phyloP scores from a whole-genome alignment of 768 basidiomycete species.

The Panaeolus papilionaceus region DNA sequence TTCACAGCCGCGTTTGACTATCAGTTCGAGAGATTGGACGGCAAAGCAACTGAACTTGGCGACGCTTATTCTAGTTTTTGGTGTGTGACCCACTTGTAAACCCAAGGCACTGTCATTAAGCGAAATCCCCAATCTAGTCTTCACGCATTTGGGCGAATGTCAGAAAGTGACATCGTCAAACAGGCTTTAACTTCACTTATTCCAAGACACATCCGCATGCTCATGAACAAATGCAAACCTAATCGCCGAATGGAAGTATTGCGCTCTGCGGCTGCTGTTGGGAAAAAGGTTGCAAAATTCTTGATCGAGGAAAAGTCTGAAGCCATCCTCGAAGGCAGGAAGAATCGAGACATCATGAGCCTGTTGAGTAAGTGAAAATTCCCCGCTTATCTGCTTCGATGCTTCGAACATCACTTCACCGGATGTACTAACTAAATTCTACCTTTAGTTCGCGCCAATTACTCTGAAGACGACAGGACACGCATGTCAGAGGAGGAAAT shows the following conservation, averaged over 20 bases:
- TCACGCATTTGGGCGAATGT: conserved; percentile 38
- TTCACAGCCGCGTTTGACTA: conserved; percentile 55
- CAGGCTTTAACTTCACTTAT: conserved; percentile 37
- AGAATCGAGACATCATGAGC: conserved; percentile 46
- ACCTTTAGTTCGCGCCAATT: conserved; percentile 55
- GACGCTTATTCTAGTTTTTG: conserved; percentile 42
- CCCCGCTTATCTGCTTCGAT: not conserved
- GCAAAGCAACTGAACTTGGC: conserved; percentile 42
- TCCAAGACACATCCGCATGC: conserved; percentile 39
- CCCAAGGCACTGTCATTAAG: conserved; percentile 23
- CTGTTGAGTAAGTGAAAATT: conserved; percentile 42
- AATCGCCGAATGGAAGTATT: conserved; percentile 37
- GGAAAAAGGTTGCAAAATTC: conserved; percentile 39
- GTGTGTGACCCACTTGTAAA: conserved; percentile 31
- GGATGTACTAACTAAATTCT: not conserved
- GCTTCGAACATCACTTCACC: not conserved
- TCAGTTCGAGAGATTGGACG: conserved; percentile 47
- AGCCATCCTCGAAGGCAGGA: conserved; percentile 40
- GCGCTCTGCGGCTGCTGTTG: conserved; percentile 37
- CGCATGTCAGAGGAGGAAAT: conserved; percentile 54
- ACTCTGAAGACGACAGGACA: conserved; percentile 46
- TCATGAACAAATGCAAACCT: conserved; percentile 38
- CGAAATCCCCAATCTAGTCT: conserved; percentile 13
- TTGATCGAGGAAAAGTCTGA: conserved; percentile 43
- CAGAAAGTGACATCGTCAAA: conserved; percentile 37